Base-by-base conservation (phyloP, 441 rosid species). In the Eruca vesicaria region DNA sequence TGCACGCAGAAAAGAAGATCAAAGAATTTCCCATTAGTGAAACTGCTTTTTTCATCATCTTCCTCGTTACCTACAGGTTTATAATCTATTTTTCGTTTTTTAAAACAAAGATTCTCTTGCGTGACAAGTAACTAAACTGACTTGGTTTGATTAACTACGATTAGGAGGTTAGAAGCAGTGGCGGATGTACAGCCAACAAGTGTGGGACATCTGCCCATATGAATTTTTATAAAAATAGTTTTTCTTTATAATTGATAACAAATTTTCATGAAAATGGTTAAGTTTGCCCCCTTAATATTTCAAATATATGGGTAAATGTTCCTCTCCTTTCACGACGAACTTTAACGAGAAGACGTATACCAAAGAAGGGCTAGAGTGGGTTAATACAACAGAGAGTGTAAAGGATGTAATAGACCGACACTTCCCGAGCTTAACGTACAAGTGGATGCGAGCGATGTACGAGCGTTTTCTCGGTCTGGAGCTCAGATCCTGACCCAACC, bases 11-110 rank as follows among this genome's bases (percentile, higher is more conserved):
- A 81, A 89, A 86, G 77, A 91, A 83, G 75, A 91, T 91, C 66
- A 84, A 86, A 76, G 93, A 94, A 31, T 91, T 91, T 63, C 88
- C 89, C 62, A 89, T 91, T 8, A 88, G 89, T 28, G 97, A 89
- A 71, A 84, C 93, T 6, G 90, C 93, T 66, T 88, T 89, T 78
- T 83, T 82, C 74, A 85, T 87, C 78, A 84, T 87, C 29, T 65
- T 87, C 23, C 89, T 87, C 18, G 70, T 84, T 9, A 86, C 89
- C 61, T 84, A 88, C 63, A 88, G 89, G 87, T 86, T 71, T 15
- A 18, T 41, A 55, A n/a, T n/a, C n/a, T n/a, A n/a, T n/a, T n/a
- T n/a, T n/a, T n/a, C 75, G 53, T 29, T 62, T n/a, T 33, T n/a
- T 2, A 20, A 56, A 69, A 69, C 75, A 69, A 31, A 63, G 38